A percentile compares a stretch with the other conserved stretches of the same genome.
Conservation (phyloP, 306 rosid genomes). For the Vigna unguiculata region DNA sequence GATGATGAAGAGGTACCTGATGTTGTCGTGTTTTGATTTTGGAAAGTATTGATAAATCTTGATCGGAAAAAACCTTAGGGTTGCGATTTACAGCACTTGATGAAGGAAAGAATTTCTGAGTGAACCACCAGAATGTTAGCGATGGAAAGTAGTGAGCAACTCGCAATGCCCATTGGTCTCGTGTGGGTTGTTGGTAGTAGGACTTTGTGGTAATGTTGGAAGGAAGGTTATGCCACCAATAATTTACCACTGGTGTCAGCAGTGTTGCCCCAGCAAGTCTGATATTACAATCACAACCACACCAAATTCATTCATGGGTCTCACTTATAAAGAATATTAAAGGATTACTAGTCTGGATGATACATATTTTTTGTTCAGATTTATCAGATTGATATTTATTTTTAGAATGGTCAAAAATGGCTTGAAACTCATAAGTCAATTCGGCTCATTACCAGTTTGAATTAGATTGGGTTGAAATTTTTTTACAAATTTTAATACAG, state of each 20-base stretch:
- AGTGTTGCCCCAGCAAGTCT: slow-evolving; percentile 66
- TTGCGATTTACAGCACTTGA: slow-evolving; percentile 44
- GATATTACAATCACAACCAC: not conserved
- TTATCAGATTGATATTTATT: too few relatives aligned
- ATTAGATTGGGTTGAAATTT: too few relatives aligned
- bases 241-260: slow-evolving; percentile 58
- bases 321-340: too few relatives aligned
- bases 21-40: not conserved
- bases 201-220: slow-evolving; percentile 47
- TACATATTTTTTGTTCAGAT: too few relatives aligned
- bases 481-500: too few relatives aligned
- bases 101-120: slow-evolving; percentile 61
- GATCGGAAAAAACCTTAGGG: slow-evolving; percentile 46
- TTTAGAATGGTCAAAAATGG: too few relatives aligned
- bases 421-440: too few relatives aligned
- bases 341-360: too few relatives aligned
- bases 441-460: too few relatives aligned
- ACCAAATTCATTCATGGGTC: too few relatives aligned
- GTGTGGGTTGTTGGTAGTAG: slow-evolving; percentile 45
- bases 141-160: slow-evolving; percentile 60
- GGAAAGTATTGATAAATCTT: slow-evolving; percentile 47
- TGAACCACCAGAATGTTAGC: slow-evolving; percentile 67
- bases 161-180: slow-evolving; percentile 62
- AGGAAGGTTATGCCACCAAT: slow-evolving; percentile 67
- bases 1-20: slow-evolving; percentile 41